Percentiles rank a stretch among this genome's conserved stretches.
These are phyloP conservation scores for Xylaria palmicola DNA, from an alignment of 495 filamentous ascomycete genomes.

Conservation along the genomic window DNA sequence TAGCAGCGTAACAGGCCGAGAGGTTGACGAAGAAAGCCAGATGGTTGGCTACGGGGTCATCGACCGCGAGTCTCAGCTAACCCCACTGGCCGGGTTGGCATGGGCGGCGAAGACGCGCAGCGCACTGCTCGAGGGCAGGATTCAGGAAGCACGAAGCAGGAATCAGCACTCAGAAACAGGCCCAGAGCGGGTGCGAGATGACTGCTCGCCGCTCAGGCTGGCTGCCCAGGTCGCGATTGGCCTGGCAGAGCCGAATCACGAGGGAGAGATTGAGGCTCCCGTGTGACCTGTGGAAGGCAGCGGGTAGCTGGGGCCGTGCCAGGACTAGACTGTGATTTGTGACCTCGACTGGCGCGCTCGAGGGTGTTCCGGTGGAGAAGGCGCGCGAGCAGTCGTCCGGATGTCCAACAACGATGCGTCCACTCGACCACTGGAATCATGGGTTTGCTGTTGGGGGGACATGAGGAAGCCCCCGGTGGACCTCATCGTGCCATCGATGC, in stretches of 20 bases:
- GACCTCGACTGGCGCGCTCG: conserved; percentile 1
- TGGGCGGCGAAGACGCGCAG: conserved; percentile 9
- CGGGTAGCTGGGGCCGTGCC: background rate
- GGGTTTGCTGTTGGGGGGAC: background rate
- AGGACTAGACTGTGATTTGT: background rate
- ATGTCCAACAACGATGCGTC: background rate
- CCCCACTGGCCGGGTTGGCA: conserved; percentile 3
- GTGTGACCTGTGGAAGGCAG: conserved; percentile 5
- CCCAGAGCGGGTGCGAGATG: background rate
- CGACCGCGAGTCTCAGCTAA: conserved; percentile 8
- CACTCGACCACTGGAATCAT: background rate
- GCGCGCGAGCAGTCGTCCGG: background rate
- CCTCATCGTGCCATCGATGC: background rate
- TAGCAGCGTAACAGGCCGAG: conserved; percentile 1
- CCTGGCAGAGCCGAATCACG: conserved; percentile 11
- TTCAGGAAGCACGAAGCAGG: background rate
- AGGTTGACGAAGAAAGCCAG: background rate
- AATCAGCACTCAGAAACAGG: background rate
- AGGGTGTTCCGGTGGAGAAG: conserved; percentile 5
- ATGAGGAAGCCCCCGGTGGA: background rate
- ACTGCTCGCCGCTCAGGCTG: conserved; percentile 1
- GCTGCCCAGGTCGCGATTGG: conserved; percentile 5
- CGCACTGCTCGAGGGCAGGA: background rate
- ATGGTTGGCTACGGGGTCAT: conserved; percentile 2
- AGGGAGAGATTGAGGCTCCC: conserved; percentile 11